Base-by-base conservation (phyloP, 2,329 filamentous ascomycete species). In the Lachnellula cervina region DNA sequence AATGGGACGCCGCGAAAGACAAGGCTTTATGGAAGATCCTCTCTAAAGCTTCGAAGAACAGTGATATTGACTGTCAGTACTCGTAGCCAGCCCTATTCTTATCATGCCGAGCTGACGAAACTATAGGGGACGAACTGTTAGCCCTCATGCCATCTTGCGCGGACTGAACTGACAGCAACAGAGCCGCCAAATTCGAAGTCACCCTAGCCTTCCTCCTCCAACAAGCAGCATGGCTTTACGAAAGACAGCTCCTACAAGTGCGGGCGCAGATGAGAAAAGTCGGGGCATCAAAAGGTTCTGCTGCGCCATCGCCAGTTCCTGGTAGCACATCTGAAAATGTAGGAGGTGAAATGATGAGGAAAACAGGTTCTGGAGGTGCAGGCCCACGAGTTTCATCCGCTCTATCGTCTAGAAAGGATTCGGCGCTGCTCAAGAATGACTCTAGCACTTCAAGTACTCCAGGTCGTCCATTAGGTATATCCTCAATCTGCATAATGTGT, bases 201-300 rank as follows among this genome's bases (percentile, higher is more conserved):
- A 87, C 89, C 25, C 83, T 95, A 56, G 81, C 90, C 42, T 97
- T 97, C 68, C 80, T 99, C 34, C 82, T 97, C 16, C 90, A 96
- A 69, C 91, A 99, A 73, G 91, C 91, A 60, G 91, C 90, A 71
- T 96, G 91, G 82, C 82, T 97, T 5, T 96, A 94, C 68, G 92
- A 97, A 70, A 81, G 89, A 51, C 90, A 97, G 74, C 82, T 95
- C 28, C 89, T 89, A 0, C 90, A 97, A 70, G 89, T 97, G 48
- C 84, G 90, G 62, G 91, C 89, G 19, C 91, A 97, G 73, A 90
- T 97, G 77, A 84, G 89, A 59, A 94, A 87, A 68, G 83, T 86
- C 44, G 83, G 81, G 2, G 80, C 79, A 6, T 77, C 79, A 51
- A 80, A 80, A 56, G 69, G 74, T 55, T 83, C 83, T 3, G 73